Evolutionary conservation across 1,284 basidiomycete species (phyloP).

Genomic region (Chondrostereum purpureum): DNA sequence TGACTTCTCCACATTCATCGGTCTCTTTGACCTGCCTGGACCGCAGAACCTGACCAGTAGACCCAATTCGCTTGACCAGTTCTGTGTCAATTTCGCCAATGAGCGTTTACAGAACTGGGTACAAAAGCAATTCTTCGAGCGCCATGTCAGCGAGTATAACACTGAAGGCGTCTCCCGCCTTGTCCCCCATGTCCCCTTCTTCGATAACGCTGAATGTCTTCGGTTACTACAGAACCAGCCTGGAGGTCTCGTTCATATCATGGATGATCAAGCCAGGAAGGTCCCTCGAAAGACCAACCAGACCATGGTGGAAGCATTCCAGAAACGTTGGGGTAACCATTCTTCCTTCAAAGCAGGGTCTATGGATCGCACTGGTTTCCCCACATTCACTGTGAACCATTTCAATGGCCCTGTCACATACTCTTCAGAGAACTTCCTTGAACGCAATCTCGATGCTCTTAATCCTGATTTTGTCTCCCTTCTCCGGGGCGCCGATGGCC

Average conservation of each 20-base stretch:
- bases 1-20: conserved; percentile 88
- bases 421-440: conserved; percentile 84
- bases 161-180: conserved; percentile 76
- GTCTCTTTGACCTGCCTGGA: conserved; percentile 95
- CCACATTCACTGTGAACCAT: conserved; percentile 89
- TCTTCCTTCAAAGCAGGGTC: conserved; percentile 80
- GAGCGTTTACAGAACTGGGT: conserved; percentile 86
- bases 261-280: conserved; percentile 91
- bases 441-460: conserved; percentile 83
- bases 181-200: conserved; percentile 74
- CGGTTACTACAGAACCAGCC: conserved; percentile 83
- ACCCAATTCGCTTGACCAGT: conserved; percentile 91
- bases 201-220: conserved; percentile 89
- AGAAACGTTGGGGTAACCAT: conserved; percentile 93
- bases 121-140: conserved; percentile 76
- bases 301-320: conserved; percentile 92
- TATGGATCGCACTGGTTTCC: conserved; percentile 72
- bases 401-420: conserved; percentile 91
- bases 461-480: conserved; percentile 92
- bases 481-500: conserved; percentile 61
- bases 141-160: conserved; percentile 74
- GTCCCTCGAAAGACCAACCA: conserved; percentile 88
- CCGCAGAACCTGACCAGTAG: conserved; percentile 80
- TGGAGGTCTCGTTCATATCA: conserved; percentile 91
- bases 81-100: conserved; percentile 94